Evolutionary conservation across 1,284 basidiomycete genomes (phyloP), one percentile per base, ranked within the genome.

Genomic region (Hymenochaete sp.): DNA sequence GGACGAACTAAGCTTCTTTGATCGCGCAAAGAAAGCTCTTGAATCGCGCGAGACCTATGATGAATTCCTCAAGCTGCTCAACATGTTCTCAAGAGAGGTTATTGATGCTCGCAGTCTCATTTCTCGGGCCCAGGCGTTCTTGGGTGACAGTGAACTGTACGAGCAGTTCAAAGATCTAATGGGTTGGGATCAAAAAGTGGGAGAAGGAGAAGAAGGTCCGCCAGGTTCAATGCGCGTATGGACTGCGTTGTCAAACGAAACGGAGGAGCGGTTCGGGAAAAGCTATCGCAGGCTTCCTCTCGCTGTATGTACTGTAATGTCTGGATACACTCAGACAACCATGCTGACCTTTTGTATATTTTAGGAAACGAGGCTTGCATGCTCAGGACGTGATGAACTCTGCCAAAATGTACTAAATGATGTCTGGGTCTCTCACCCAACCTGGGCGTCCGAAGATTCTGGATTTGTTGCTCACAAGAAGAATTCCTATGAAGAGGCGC

Each of bases 381-480:
- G 96, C 63, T 96, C 93, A 2, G 93, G 90, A 5, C 82, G 96
- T 29, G 93, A 98, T 59, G 82, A 92, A 53, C 84, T 98, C 54
- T 96, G 91, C 63, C 90, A 93, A 66, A 93, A 92, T 39, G 93
- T 99, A 14, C 77, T 99, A 46, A 99, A 97, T 60, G 92, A 97
- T 58, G 77, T 83, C 54, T 96, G 92, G 90, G 90, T 98, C 21
- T 96, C 93, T 16, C 93, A 98, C 63, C 95, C 95, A 1, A 95
- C 91, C 0, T 97, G 92, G 91, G 91, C 90, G 14, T 97, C 95
- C 50, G 96, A 98, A 57, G 91, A 96, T 55, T 78, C 88, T 1
- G 90, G 89, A 1, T 98, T 98, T 66, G 78, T 92, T 48, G 79
- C 93, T 4, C 92, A 97, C 66, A 95, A 95, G 73, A 98, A 98